Evolutionary conservation across 306 rosid genomes (phyloP), one percentile per base, ranked within the genome.

Genomic region (Prunus fruticosa): DNA sequence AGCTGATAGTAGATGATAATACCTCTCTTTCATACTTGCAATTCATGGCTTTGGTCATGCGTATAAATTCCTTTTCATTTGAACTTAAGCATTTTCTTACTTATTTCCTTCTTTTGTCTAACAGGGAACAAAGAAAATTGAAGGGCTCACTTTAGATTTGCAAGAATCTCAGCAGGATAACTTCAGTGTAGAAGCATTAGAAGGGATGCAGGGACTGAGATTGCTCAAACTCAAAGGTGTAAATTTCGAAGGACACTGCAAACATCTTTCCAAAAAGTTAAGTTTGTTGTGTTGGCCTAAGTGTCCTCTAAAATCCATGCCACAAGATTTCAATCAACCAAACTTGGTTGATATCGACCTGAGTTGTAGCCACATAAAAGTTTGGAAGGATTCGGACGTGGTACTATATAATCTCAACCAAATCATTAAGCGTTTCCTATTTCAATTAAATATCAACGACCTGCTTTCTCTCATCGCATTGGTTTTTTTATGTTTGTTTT

Each of bases 151-250:
- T 54, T 47, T 76, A 19, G 71, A 65, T 32, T n/a, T 76, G 23
- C 14, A 58, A 38, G n/a, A 51, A 34, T 34, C 4, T 7, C 6
- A 4, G 1, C 12, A 69, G 47, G 16, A 13, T 14, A 2, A 64
- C 11, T 27, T 86, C 45, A 8, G 10, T 0, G 27, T 86, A 2
- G 3, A 66, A 49, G 69, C 82, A 34, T 82, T 89, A 62, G 30
- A 41, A 57, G 4, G 53, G 20, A 87, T 89, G 88, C 45, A 63
- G 5, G 75, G 54, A 20, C 34, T 89, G 45, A 80, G 80, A 67
- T 64, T 86, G n/a, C 78, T 88, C 41, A 79, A 82, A 61, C 86
- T 88, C 19, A 43, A 72, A 14, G 3, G 16, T 20, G 84, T 84
- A 2, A 32, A 73, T 1, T n/a, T 82, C 5, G 13, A 0, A 5